Percentiles rank a stretch among this genome's conserved stretches.
Evolutionary conservation across 768 basidiomycete genomes (phyloP).

Genomic region (Thelephora ganbajun): DNA sequence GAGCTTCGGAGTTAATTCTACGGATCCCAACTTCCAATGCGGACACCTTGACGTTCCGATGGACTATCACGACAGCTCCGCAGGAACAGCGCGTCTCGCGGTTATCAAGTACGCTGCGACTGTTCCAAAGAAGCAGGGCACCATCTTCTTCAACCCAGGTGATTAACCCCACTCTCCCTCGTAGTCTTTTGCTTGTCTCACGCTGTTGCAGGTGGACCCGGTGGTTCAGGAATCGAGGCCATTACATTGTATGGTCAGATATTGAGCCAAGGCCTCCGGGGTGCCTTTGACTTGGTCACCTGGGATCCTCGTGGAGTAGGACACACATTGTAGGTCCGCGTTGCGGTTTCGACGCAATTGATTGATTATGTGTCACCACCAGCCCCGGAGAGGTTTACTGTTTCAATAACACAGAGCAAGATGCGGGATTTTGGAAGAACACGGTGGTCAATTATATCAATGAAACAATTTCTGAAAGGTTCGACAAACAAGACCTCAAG

Average conservation of each 20-base stretch:
- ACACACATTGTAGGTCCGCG: background rate
- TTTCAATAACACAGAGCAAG: background rate
- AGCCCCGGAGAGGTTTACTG: background rate
- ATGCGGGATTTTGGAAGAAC: background rate
- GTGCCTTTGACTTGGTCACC: constrained; percentile 1
- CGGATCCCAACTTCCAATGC: constrained; percentile 1
- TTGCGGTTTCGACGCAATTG: background rate
- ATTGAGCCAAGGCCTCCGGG: background rate
- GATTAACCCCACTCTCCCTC: background rate
- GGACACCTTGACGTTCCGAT: constrained; percentile 5
- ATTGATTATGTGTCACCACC: background rate
- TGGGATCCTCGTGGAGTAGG: constrained; percentile 2
- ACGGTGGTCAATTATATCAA: background rate
- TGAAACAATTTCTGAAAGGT: background rate
- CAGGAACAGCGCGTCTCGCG: constrained; percentile 2
- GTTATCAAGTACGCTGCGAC: constrained; percentile 6
- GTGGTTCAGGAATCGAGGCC: background rate
- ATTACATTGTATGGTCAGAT: background rate
- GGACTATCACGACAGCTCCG: constrained; percentile 6
- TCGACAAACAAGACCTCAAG: background rate
- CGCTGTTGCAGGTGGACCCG: background rate
- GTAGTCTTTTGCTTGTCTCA: background rate
- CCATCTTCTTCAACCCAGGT: constrained; percentile 7
- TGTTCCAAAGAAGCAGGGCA: background rate
- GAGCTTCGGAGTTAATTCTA: no score